Evolutionary conservation across 1,284 basidiomycete species (phyloP).

Genomic region (Cryptococcus sp.): DNA sequence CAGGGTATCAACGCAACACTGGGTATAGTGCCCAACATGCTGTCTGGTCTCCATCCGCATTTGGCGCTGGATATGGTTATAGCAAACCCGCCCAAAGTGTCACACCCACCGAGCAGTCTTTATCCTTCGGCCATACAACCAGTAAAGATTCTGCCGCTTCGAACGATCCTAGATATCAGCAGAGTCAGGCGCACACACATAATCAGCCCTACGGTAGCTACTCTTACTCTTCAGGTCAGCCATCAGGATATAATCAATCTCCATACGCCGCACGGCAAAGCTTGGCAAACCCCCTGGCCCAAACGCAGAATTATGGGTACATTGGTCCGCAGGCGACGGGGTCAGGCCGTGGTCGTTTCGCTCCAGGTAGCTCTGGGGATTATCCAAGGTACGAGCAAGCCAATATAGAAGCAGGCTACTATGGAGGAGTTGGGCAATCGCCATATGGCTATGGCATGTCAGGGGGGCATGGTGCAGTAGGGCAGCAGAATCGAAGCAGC

Average conservation of each 20-base stretch:
- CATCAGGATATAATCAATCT: background rate
- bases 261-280: background rate
- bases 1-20: background rate
- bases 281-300: background rate
- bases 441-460: background rate
- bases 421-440: conserved; percentile 1
- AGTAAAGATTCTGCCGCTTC: background rate
- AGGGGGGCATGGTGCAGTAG: background rate
- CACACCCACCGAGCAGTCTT: conserved; percentile 8
- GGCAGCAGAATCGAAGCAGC: background rate
- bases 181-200: background rate
- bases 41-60: conserved; percentile 34
- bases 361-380: background rate
- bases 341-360: background rate
- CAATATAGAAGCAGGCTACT: conserved; percentile 1
- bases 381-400: background rate
- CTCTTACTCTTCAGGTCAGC: background rate
- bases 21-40: conserved; percentile 18
- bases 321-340: background rate
- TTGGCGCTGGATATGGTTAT: conserved; percentile 32
- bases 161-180: background rate
- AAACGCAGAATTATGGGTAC: conserved; percentile 1
- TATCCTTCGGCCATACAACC: conserved; percentile 9
- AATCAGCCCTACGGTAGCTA: background rate
- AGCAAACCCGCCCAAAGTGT: conserved; percentile 4